Conservation (phyloP, 2,329 filamentous ascomycete species). For the Thielaviopsis punctulata region DNA sequence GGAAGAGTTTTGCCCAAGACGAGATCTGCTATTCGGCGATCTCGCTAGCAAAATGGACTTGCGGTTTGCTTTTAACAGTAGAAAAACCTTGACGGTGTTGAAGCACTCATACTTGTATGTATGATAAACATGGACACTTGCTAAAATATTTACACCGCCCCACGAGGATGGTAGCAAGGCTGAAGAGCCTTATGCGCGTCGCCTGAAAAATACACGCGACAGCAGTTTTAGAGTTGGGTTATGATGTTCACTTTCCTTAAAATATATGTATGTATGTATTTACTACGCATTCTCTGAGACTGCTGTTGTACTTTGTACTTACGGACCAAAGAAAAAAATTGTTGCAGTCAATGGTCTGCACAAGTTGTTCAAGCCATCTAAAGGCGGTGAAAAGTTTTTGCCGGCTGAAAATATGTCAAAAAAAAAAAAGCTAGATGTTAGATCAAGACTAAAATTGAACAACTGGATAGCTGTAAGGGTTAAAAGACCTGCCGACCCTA, state of each 20-base stretch:
- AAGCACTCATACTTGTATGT: no score
- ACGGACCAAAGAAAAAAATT: background rate
- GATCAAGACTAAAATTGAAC: background rate
- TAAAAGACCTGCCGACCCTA: background rate
- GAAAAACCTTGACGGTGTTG: no score
- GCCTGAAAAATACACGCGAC: background rate
- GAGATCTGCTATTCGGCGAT: no score
- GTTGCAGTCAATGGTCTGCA: no score
- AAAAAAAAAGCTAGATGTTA: background rate
- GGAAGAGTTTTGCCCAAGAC: no score
- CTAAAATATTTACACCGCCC: slow-evolving; percentile 7
- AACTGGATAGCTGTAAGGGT: background rate
- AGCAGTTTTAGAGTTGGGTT: background rate
- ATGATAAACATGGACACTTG: background rate
- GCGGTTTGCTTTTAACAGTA: no score
- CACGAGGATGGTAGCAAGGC: slow-evolving; percentile 1
- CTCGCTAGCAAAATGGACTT: no score
- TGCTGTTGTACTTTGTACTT: background rate
- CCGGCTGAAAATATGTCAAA: background rate
- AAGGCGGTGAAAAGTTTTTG: slow-evolving; percentile 5
- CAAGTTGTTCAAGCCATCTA: no score
- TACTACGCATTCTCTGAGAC: background rate
- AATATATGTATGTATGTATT: background rate
- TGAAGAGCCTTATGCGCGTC: slow-evolving; percentile 1
- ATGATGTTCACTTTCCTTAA: slow-evolving; percentile 4